A percentile compares a stretch with the other conserved stretches of the same genome.
These are phyloP conservation scores for Claviceps quebecensis DNA, from an alignment of 2,329 filamentous ascomycete genomes.

Conservation along the genomic window DNA sequence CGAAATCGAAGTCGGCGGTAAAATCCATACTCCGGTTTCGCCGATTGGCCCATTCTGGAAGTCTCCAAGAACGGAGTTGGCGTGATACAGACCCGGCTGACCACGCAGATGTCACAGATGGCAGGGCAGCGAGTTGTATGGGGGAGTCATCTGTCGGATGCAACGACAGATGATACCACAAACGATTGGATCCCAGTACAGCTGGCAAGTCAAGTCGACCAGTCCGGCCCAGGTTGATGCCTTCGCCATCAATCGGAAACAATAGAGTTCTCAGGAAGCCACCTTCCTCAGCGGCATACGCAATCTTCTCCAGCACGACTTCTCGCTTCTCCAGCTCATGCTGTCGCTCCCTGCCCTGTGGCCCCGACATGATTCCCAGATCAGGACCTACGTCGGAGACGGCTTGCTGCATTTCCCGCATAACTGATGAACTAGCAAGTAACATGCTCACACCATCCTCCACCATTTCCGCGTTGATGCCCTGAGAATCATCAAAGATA, in stretches of 20 bases:
- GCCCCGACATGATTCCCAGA: slow-evolving; percentile 57
- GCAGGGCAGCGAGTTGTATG: slow-evolving; percentile 55
- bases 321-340: slow-evolving; percentile 71
- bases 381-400: slow-evolving; percentile 65
- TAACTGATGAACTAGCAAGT: slow-evolving; percentile 62
- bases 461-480: slow-evolving; percentile 96
- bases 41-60: slow-evolving; percentile 93
- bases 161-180: slow-evolving; percentile 87
- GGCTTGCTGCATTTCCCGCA: slow-evolving; percentile 77
- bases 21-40: slow-evolving; percentile 86
- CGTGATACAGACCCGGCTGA: slow-evolving; percentile 85
- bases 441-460: slow-evolving; percentile 76
- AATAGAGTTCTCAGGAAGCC: slow-evolving; percentile 72
- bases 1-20: slow-evolving; percentile 88
- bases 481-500: slow-evolving; percentile 81
- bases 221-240: slow-evolving; percentile 64
- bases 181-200: slow-evolving; percentile 67
- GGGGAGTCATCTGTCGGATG: slow-evolving; percentile 85
- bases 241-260: slow-evolving; percentile 63
- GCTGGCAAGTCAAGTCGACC: slow-evolving; percentile 67
- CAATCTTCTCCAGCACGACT: slow-evolving; percentile 72
- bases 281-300: slow-evolving; percentile 65
- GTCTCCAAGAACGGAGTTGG: slow-evolving; percentile 81
- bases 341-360: slow-evolving; percentile 57
- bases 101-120: slow-evolving; percentile 70